A percentile compares a stretch with the other conserved stretches of the same genome.
phyloP scores from a whole-genome alignment of 2,329 filamentous ascomycete genomes.

The Sclerotinia borealis region DNA sequence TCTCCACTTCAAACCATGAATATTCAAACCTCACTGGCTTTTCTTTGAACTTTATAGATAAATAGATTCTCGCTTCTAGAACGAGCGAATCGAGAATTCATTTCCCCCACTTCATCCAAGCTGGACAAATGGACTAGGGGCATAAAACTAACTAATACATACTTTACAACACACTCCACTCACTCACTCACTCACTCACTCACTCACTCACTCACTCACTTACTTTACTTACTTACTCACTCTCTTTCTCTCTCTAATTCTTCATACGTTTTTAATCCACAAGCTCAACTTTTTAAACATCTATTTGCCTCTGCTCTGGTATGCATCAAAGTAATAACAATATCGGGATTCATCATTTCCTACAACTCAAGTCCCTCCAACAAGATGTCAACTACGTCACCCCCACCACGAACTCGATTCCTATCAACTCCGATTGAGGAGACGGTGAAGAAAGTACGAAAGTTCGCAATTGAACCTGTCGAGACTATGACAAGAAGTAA shows the following conservation, averaged over 20 bases:
- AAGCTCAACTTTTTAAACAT: background rate
- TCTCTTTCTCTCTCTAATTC: background rate
- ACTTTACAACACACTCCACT: no score
- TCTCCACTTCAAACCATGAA: background rate
- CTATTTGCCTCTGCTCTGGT: slow-evolving; percentile 4
- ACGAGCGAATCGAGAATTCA: background rate
- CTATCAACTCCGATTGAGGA: slow-evolving; percentile 33
- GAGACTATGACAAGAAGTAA: slow-evolving; percentile 39
- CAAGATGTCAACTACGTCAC: slow-evolving; percentile 27
- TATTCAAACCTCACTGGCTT: background rate
- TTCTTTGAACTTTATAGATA: background rate
- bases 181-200: no score
- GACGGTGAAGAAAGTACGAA: slow-evolving; percentile 33
- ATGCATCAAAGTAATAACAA: slow-evolving; percentile 13
- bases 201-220: no score
- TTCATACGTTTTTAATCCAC: background rate
- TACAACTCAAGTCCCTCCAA: background rate
- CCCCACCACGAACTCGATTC: slow-evolving; percentile 30
- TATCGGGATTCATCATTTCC: slow-evolving; percentile 11
- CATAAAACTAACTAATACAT: no score
- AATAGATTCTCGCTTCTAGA: slow-evolving; percentile 2
- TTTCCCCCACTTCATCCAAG: no score
- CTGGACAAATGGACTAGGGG: no score
- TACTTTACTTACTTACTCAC: no score
- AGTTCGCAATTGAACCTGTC: slow-evolving; percentile 37